Evolutionary conservation across 495 filamentous ascomycete genomes (phyloP).

Genomic region (Neurospora sp.): DNA sequence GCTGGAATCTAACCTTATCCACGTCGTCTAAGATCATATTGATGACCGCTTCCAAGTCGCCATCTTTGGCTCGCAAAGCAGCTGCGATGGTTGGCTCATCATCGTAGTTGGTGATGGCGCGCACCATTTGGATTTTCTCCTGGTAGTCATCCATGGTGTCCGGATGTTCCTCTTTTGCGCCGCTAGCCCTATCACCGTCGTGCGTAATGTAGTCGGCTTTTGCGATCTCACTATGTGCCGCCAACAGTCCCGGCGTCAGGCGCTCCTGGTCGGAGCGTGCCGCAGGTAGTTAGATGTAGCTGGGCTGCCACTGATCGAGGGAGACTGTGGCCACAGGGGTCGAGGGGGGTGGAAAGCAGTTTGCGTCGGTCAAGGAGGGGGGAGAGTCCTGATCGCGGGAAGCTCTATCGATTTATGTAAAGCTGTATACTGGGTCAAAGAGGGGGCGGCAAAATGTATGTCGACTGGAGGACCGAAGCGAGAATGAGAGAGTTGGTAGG

Average conservation of each 20-base stretch:
- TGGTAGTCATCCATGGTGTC: not conserved
- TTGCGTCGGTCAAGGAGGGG: not conserved
- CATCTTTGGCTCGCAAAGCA: constrained; percentile 28
- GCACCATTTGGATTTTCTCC: constrained; percentile 8
- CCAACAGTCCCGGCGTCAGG: not conserved
- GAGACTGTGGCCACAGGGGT: not conserved
- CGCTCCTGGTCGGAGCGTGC: not conserved
- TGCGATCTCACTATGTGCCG: not conserved
- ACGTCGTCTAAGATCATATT: constrained; percentile 36
- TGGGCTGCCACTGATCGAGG: not conserved
- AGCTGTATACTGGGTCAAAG: not conserved
- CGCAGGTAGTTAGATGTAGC: not conserved
- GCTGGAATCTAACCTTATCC: constrained; percentile 22
- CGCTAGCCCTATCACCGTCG: not conserved
- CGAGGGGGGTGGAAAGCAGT: not conserved
- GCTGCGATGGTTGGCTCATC: constrained; percentile 2
- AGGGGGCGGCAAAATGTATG: not conserved
- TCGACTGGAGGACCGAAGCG: not conserved
- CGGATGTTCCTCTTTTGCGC: not conserved
- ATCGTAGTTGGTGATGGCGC: constrained; percentile 4
- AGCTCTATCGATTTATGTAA: not conserved
- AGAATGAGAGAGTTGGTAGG: not conserved
- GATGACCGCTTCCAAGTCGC: constrained; percentile 31
- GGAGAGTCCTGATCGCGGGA: not conserved
- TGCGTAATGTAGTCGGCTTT: not conserved